Percentiles rank a stretch among this genome's conserved stretches.
These are phyloP conservation scores for Phytophthora pseudosyringae DNA, from an alignment of 352 stramenopile species.

Conservation along the genomic window DNA sequence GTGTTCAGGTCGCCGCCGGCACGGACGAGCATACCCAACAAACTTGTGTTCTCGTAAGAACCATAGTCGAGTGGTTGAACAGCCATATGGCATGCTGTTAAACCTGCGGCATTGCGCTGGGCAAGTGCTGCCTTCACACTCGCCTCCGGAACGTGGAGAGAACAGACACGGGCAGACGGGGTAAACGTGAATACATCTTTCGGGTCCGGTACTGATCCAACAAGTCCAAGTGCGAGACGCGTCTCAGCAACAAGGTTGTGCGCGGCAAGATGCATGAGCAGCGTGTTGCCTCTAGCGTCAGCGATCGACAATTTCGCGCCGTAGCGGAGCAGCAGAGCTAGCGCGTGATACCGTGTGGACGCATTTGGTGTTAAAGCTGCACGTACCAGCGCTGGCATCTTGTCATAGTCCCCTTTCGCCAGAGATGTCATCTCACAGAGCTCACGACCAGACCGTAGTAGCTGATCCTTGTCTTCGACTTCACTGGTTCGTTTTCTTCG, in stretches of 20 bases:
- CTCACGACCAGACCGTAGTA: conserved; percentile 33
- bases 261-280: conserved; percentile 66
- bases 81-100: conserved; percentile 67
- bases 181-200: conserved; percentile 34
- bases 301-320: conserved; percentile 53
- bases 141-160: conserved; percentile 49
- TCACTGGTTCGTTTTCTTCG: conserved; percentile 1
- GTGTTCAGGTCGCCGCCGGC: conserved; percentile 44
- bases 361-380: conserved; percentile 44
- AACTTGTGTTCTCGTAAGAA: conserved; percentile 67
- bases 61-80: conserved; percentile 63
- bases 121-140: conserved; percentile 54
- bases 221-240: conserved; percentile 52
- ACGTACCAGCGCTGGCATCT: conserved; percentile 55
- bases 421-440: conserved; percentile 51
- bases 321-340: conserved; percentile 65
- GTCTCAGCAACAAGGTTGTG: conserved; percentile 58
- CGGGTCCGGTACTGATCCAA: conserved; percentile 50
- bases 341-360: conserved; percentile 38
- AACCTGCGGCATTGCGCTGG: conserved; percentile 46
- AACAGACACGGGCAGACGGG: conserved; percentile 38
- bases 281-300: conserved; percentile 63
- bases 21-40: conserved; percentile 58
- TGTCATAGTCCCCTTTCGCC: conserved; percentile 27
- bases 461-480: conserved; percentile 12